Evolutionary conservation across 805 yeast genomes (phyloP).

Genomic region (Candida andamanensis): DNA sequence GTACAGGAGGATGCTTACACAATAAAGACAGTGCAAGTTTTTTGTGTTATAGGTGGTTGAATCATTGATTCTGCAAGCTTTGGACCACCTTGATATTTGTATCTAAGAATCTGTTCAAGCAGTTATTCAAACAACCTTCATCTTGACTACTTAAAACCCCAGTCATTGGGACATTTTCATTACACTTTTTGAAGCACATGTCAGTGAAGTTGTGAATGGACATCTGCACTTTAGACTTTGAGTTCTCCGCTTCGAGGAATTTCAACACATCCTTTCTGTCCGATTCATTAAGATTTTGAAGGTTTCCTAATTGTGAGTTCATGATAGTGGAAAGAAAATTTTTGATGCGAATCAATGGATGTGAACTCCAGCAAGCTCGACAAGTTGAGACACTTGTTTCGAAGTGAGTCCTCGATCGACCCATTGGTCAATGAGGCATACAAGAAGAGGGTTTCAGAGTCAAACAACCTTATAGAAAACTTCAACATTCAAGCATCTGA

Average conservation of each 20-base stretch:
- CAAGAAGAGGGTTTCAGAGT: constrained; percentile 3
- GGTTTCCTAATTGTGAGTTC: constrained; percentile 6
- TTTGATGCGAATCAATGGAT: not conserved
- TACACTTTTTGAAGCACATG: constrained; percentile 85
- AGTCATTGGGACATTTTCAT: constrained; percentile 40
- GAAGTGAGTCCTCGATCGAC: constrained; percentile 1
- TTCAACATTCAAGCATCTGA: constrained; percentile 18
- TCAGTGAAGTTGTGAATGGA: constrained; percentile 87
- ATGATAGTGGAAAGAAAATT: not conserved
- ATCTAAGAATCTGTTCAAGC: constrained; percentile 82
- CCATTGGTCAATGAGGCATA: constrained; percentile 6
- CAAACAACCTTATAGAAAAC: constrained; percentile 1
- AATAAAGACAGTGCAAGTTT: not conserved
- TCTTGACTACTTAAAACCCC: constrained; percentile 53
- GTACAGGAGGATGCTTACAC: no score
- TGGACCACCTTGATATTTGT: constrained; percentile 82
- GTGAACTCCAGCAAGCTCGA: constrained; percentile 2
- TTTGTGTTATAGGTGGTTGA: not conserved
- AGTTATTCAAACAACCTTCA: constrained; percentile 69
- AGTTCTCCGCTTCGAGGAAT: constrained; percentile 77
- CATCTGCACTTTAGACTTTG: constrained; percentile 82
- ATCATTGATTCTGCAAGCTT: constrained; percentile 26
- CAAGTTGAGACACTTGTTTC: constrained; percentile 3
- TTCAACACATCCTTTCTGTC: constrained; percentile 69
- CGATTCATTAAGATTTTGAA: constrained; percentile 50